A percentile compares a stretch with the other conserved stretches of the same genome.
Conservation (phyloP, 768 basidiomycete genomes). For the Lentinus tigrinus region DNA sequence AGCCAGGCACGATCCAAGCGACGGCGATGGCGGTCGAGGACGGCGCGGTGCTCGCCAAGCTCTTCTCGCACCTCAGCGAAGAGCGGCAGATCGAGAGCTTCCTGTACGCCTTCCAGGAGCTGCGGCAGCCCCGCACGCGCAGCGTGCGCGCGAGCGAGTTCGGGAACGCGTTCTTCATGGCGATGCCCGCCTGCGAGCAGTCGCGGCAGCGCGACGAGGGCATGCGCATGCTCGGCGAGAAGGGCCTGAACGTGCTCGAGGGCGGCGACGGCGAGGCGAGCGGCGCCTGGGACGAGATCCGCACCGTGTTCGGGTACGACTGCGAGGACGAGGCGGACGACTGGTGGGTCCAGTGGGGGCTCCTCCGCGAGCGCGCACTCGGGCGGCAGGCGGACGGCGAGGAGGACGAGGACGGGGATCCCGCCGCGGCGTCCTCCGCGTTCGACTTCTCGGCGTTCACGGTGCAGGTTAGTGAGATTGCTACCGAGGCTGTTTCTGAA, state of each 20-base stretch:
- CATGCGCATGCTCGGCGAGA: constrained; percentile 21
- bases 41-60: constrained; percentile 37
- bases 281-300: constrained; percentile 30
- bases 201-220: constrained; percentile 27
- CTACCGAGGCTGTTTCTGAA: neutral
- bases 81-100: constrained; percentile 32
- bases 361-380: constrained; percentile 25
- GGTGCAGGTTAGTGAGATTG: constrained; percentile 9
- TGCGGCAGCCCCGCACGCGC: constrained; percentile 31
- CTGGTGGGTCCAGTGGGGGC: constrained; percentile 38
- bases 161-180: constrained; percentile 20
- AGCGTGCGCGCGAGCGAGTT: constrained; percentile 23
- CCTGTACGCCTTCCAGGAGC: constrained; percentile 34
- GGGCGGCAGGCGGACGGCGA: neutral
- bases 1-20: constrained; percentile 35
- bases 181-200: constrained; percentile 19
- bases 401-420: neutral
- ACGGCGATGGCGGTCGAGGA: constrained; percentile 39
- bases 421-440: neutral
- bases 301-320: constrained; percentile 33
- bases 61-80: constrained; percentile 35
- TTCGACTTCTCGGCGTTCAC: constrained; percentile 8
- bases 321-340: constrained; percentile 37
- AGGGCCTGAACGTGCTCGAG: constrained; percentile 22
- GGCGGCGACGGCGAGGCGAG: constrained; percentile 24